Percentiles rank a stretch among this genome's conserved stretches.
Conservation (phyloP, 2,329 filamentous ascomycete species). For the Zymoseptoria brevis region DNA sequence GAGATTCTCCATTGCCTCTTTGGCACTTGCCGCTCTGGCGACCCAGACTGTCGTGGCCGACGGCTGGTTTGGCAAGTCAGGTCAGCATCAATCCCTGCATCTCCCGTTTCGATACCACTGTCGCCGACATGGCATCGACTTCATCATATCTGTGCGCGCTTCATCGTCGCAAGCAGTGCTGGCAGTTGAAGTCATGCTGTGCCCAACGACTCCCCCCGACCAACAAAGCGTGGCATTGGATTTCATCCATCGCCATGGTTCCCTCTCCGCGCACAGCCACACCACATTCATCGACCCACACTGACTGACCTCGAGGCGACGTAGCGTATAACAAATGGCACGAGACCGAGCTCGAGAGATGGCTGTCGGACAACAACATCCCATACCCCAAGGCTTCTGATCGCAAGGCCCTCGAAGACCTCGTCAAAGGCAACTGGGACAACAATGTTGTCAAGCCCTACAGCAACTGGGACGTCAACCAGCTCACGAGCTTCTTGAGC, state of each 20-base stretch:
- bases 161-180: neutral
- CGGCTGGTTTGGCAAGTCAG: slow-evolving; percentile 78
- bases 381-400: slow-evolving; percentile 85
- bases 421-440: slow-evolving; percentile 90
- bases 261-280: neutral
- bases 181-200: neutral
- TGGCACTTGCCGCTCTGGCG: slow-evolving; percentile 65
- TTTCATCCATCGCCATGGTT: neutral
- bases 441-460: slow-evolving; percentile 66
- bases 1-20: slow-evolving; percentile 63
- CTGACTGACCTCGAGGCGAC: slow-evolving; percentile 23
- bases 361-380: slow-evolving; percentile 86
- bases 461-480: slow-evolving; percentile 63
- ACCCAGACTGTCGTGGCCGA: slow-evolving; percentile 62
- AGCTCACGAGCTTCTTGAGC: slow-evolving; percentile 60
- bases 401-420: slow-evolving; percentile 84
- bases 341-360: slow-evolving; percentile 92
- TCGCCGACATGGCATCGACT: neutral
- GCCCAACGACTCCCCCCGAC: neutral
- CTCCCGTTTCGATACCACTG: neutral
- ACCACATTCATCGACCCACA: slow-evolving; percentile 11
- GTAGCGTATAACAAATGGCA: slow-evolving; percentile 98
- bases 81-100: slow-evolving; percentile 45
- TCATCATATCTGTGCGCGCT: neutral
- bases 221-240: neutral